Percentiles rank a stretch among this genome's conserved stretches.
Evolutionary conservation across 129 eudicot genomes (phyloP).

Genomic region (Logfia minima): DNA sequence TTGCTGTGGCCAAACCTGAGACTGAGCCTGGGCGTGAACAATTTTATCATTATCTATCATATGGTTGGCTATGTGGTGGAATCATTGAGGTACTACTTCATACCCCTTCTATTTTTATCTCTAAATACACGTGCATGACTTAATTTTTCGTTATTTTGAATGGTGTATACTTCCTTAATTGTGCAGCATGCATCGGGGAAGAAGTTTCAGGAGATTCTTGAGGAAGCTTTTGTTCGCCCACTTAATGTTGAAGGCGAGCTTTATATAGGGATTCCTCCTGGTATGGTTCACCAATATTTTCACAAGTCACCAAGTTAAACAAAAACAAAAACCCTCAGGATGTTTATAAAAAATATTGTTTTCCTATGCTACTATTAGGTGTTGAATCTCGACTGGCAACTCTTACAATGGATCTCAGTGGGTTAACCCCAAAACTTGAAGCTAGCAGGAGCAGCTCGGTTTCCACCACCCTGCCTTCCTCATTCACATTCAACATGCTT

Average conservation of each 20-base stretch:
- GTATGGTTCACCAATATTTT: slow-evolving; percentile 32
- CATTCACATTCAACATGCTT: slow-evolving; percentile 51
- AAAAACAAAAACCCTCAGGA: background rate
- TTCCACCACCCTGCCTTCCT: slow-evolving; percentile 52
- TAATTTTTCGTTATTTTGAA: background rate
- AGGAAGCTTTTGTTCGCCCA: slow-evolving; percentile 83
- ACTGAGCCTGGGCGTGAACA: slow-evolving; percentile 82
- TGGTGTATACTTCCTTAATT: slow-evolving; percentile 1
- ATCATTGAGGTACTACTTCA: slow-evolving; percentile 70
- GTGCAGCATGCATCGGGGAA: slow-evolving; percentile 82
- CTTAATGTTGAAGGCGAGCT: slow-evolving; percentile 86
- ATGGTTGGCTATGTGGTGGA: slow-evolving; percentile 96
- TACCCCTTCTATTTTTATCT: background rate
- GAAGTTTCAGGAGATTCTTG: slow-evolving; percentile 88
- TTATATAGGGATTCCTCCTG: slow-evolving; percentile 96
- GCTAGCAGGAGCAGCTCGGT: slow-evolving; percentile 29
- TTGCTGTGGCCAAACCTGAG: slow-evolving; percentile 60
- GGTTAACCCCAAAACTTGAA: slow-evolving; percentile 34
- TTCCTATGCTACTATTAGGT: slow-evolving; percentile 44
- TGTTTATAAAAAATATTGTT: background rate
- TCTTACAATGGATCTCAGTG: slow-evolving; percentile 64
- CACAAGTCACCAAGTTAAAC: background rate
- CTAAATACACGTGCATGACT: background rate
- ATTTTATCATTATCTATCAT: slow-evolving; percentile 85
- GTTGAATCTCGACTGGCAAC: slow-evolving; percentile 91